Conservation (phyloP, 2,329 filamentous ascomycete species). For the Mariannaea sp. region DNA sequence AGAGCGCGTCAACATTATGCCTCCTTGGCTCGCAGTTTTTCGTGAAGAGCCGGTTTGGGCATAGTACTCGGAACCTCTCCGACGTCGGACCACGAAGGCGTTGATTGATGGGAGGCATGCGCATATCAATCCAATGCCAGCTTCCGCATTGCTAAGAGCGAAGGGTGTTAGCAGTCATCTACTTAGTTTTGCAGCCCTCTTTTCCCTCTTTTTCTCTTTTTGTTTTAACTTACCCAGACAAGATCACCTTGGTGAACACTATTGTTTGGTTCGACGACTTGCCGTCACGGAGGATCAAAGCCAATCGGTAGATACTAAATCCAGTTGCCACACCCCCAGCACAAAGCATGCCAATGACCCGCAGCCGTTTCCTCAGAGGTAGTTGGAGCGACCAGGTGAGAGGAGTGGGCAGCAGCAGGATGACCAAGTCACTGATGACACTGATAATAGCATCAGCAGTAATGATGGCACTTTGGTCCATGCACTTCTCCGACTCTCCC, state of each 20-base stretch:
- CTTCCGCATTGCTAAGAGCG: constrained; percentile 27
- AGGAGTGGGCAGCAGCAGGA: constrained; percentile 21
- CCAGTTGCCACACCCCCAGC: constrained; percentile 26
- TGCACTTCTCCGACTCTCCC: constrained; percentile 38
- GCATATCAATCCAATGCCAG: constrained; percentile 25
- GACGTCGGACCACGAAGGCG: constrained; percentile 22
- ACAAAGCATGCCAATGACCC: constrained; percentile 27
- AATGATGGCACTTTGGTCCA: constrained; percentile 40
- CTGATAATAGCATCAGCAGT: constrained; percentile 29
- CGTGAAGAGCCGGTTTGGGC: constrained; percentile 25
- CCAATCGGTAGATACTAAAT: constrained; percentile 27
- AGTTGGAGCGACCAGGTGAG: constrained; percentile 27
- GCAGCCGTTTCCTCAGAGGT: constrained; percentile 21
- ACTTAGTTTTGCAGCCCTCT: too few species aligned
- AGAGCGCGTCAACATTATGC: constrained; percentile 40
- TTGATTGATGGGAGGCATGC: constrained; percentile 29
- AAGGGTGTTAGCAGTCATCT: too few species aligned
- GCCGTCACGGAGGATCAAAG: constrained; percentile 22
- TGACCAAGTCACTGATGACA: constrained; percentile 26
- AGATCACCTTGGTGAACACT: constrained; percentile 26
- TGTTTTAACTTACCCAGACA: constrained; percentile 24
- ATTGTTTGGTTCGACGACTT: constrained; percentile 23
- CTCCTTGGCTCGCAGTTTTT: constrained; percentile 23
- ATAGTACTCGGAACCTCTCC: constrained; percentile 32
- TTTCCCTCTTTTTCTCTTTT: too few species aligned